phyloP scores from a whole-genome alignment of 257 asterid genomes.

The Coffea canephora region DNA sequence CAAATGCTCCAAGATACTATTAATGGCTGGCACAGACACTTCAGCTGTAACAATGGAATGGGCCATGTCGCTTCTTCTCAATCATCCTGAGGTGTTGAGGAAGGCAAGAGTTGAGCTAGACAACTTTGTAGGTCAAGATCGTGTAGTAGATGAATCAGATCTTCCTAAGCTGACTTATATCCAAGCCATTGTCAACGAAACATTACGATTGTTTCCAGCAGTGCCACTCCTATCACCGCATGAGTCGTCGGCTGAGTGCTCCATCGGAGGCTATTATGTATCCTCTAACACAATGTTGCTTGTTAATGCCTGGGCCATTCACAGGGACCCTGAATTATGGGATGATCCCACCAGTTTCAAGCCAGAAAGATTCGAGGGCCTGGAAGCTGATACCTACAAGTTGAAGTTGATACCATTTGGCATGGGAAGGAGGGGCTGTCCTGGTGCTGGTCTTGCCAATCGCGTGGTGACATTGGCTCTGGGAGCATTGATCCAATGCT shows the following conservation, averaged over 20 bases:
- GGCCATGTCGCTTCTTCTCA: slow-evolving; percentile 48
- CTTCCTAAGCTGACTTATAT: slow-evolving; percentile 45
- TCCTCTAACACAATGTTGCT: slow-evolving; percentile 62
- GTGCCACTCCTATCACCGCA: slow-evolving; percentile 75
- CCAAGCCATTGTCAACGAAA: slow-evolving; percentile 45
- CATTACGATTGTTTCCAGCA: slow-evolving; percentile 67
- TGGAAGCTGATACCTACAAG: slow-evolving; percentile 40
- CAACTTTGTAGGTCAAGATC: slow-evolving; percentile 26
- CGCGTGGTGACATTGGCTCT: slow-evolving; percentile 47
- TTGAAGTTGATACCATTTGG: slow-evolving; percentile 59
- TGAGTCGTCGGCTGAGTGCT: slow-evolving; percentile 55
- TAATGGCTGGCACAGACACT: slow-evolving; percentile 59
- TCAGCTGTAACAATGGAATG: slow-evolving; percentile 70
- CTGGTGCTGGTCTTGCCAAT: slow-evolving; percentile 58
- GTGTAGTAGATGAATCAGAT: slow-evolving; percentile 50
- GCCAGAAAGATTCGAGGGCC: slow-evolving; percentile 76
- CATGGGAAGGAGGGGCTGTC: slow-evolving; percentile 63
- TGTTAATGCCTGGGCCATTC: slow-evolving; percentile 71
- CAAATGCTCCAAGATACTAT: neutral
- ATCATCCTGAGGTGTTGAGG: slow-evolving; percentile 44
- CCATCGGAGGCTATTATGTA: slow-evolving; percentile 55
- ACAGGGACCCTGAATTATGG: slow-evolving; percentile 63
- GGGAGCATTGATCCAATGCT: slow-evolving; percentile 59
- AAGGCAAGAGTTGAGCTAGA: slow-evolving; percentile 59
- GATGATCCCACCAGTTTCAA: slow-evolving; percentile 58